phyloP scores from a whole-genome alignment of 495 filamentous ascomycete species.

The Tuber umbilicatum region DNA sequence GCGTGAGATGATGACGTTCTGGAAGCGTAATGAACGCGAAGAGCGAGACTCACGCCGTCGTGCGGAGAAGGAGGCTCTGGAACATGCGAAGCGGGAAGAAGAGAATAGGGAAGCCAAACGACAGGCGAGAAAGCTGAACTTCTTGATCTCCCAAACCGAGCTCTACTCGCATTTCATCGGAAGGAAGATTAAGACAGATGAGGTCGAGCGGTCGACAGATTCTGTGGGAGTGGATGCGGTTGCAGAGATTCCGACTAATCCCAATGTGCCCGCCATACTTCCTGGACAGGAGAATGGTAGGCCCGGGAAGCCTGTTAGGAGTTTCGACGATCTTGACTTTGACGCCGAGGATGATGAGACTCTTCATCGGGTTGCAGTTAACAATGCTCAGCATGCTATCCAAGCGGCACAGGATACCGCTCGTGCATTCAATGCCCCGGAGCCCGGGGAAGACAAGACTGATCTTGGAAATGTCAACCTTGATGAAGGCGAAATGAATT shows the following conservation, averaged over 20 bases:
- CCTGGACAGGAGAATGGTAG: slow-evolving; percentile 47
- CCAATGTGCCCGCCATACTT: slow-evolving; percentile 7
- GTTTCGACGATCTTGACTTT: slow-evolving; percentile 92
- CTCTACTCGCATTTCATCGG: slow-evolving; percentile 99
- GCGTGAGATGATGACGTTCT: slow-evolving; percentile 99
- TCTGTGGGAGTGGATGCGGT: slow-evolving; percentile 59
- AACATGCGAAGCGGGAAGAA: slow-evolving; percentile 92
- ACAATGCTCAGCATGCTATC: slow-evolving; percentile 93
- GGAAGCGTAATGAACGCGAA: slow-evolving; percentile 97
- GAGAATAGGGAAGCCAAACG: slow-evolving; percentile 93
- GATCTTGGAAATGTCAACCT: slow-evolving; percentile 49
- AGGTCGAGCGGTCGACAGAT: slow-evolving; percentile 81
- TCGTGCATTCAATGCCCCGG: slow-evolving; percentile 76
- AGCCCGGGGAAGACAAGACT: slow-evolving; percentile 49
- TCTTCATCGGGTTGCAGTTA: slow-evolving; percentile 75
- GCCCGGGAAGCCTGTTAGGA: slow-evolving; percentile 59
- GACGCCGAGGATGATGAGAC: slow-evolving; percentile 86
- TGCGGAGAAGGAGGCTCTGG: slow-evolving; percentile 91
- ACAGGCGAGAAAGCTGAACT: slow-evolving; percentile 97
- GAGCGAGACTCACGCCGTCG: slow-evolving; percentile 89
- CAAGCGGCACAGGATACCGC: slow-evolving; percentile 91
- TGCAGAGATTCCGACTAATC: slow-evolving; percentile 42
- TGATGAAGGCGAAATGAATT: slow-evolving; percentile 93
- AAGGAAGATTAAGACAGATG: slow-evolving; percentile 95
- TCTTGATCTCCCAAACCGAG: slow-evolving; percentile 97